phyloP scores from a whole-genome alignment of 2,329 filamentous ascomycete genomes.

The Ascochyta rabiei region DNA sequence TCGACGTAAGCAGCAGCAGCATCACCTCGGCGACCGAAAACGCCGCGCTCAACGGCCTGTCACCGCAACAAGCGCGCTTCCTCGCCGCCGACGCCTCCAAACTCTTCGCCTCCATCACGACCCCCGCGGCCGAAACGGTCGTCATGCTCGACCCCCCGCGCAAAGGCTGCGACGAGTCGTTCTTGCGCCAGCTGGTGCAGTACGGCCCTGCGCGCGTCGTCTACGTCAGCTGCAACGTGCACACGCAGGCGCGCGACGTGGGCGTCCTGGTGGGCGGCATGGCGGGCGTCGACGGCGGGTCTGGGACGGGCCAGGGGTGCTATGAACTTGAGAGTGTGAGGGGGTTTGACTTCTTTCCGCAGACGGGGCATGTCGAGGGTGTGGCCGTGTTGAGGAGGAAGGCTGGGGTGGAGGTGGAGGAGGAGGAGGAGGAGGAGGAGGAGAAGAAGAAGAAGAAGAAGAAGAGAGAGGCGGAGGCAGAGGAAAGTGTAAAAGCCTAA shows the following conservation, averaged over 20 bases:
- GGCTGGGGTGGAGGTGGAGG: neutral
- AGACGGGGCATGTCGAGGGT: slow-evolving; percentile 73
- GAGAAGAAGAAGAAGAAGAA: neutral
- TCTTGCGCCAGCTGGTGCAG: slow-evolving; percentile 77
- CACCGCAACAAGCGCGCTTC: slow-evolving; percentile 74
- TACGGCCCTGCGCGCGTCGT: slow-evolving; percentile 82
- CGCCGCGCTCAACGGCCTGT: slow-evolving; percentile 75
- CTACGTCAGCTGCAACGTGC: slow-evolving; percentile 97
- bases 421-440: neutral
- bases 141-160: slow-evolving; percentile 97
- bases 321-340: slow-evolving; percentile 91
- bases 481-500: too few relatives aligned
- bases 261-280: slow-evolving; percentile 81
- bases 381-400: slow-evolving; percentile 63
- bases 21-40: slow-evolving; percentile 82
- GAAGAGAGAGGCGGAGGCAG: neutral
- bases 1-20: slow-evolving; percentile 82
- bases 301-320: slow-evolving; percentile 46
- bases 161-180: slow-evolving; percentile 89
- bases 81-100: slow-evolving; percentile 85
- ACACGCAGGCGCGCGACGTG: slow-evolving; percentile 93
- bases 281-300: slow-evolving; percentile 47
- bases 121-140: slow-evolving; percentile 79
- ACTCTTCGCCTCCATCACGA: slow-evolving; percentile 78
- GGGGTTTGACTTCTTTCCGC: slow-evolving; percentile 97